Evolutionary conservation across 2,329 filamentous ascomycete species (phyloP).

Genomic region (Ascochyta viciae-villosae): DNA sequence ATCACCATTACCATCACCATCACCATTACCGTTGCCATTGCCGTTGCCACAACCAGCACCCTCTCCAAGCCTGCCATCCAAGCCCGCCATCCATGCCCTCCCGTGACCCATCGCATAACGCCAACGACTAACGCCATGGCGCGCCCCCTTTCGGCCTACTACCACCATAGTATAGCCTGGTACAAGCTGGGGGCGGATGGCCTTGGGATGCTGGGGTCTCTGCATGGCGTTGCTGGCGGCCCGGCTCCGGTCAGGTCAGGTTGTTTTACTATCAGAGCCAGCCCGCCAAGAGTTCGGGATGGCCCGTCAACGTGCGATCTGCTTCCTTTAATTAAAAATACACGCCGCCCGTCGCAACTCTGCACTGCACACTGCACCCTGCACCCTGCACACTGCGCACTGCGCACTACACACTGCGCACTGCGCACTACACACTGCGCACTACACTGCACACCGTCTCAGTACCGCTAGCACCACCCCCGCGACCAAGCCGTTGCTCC

Average conservation of each 20-base stretch:
- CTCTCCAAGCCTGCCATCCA: no score
- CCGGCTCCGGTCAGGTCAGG: slow-evolving; percentile 9
- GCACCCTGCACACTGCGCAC: no score
- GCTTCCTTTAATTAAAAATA: slow-evolving; percentile 23
- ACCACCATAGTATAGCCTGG: no score
- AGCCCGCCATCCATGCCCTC: not conserved
- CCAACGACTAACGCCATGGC: slow-evolving; percentile 1
- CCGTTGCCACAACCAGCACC: no score
- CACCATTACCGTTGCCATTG: no score
- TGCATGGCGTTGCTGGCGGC: slow-evolving; percentile 13
- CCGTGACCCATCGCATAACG: not conserved
- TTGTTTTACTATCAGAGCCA: slow-evolving; percentile 2
- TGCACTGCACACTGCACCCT: not conserved
- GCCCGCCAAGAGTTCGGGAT: slow-evolving; percentile 11
- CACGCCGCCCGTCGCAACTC: slow-evolving; percentile 7
- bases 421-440: no score
- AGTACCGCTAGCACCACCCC: slow-evolving; percentile 1
- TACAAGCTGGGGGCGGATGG: slow-evolving; percentile 8
- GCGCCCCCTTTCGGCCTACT: slow-evolving; percentile 10
- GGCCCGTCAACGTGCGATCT: slow-evolving; percentile 18
- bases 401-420: no score
- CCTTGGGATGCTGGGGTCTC: slow-evolving; percentile 14
- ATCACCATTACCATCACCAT: no score
- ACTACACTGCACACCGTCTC: not conserved
- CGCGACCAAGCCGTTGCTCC: not conserved